Percentiles rank a stretch among this genome's conserved stretches.
Conservation (phyloP, 1,284 basidiomycete genomes). For the Trametes sp. region DNA sequence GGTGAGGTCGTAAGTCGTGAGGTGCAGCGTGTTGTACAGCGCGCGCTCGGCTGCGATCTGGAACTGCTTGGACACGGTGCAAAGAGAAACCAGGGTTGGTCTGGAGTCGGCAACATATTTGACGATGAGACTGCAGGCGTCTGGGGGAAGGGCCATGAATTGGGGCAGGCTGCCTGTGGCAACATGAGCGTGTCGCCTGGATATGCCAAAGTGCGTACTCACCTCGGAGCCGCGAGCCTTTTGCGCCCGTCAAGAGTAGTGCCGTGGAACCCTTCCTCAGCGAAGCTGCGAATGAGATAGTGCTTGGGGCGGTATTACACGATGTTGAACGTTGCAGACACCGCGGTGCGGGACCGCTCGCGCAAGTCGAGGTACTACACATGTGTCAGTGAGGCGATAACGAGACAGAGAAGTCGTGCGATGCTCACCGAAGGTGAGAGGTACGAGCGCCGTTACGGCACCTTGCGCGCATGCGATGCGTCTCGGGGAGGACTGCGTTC, state of each 20-base stretch:
- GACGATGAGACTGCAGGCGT: slow-evolving; percentile 63
- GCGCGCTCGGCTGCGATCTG: slow-evolving; percentile 60
- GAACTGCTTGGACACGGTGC: slow-evolving; percentile 62
- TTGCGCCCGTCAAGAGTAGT: not conserved
- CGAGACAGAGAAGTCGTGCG: not conserved
- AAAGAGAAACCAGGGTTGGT: slow-evolving; percentile 60
- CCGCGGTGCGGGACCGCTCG: not conserved
- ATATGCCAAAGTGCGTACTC: not conserved
- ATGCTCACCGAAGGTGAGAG: slow-evolving; percentile 10
- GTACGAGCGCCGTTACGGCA: slow-evolving; percentile 13
- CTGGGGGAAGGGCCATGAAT: slow-evolving; percentile 62
- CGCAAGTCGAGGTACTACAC: not conserved
- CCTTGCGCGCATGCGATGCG: slow-evolving; percentile 15
- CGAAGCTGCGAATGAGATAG: not conserved
- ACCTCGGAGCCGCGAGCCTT: slow-evolving; percentile 16
- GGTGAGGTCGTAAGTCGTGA: slow-evolving; percentile 49
- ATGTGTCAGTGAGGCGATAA: not conserved
- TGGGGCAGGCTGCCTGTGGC: slow-evolving; percentile 7
- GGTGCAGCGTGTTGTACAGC: slow-evolving; percentile 64
- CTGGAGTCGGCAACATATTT: slow-evolving; percentile 54
- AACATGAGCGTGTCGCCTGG: not conserved
- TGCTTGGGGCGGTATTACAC: not conserved
- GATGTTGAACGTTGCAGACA: not conserved
- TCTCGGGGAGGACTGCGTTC: slow-evolving; percentile 6
- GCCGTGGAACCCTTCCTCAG: not conserved